Conservation (phyloP, 179 eudicot species). For the Beta corolliflora region DNA sequence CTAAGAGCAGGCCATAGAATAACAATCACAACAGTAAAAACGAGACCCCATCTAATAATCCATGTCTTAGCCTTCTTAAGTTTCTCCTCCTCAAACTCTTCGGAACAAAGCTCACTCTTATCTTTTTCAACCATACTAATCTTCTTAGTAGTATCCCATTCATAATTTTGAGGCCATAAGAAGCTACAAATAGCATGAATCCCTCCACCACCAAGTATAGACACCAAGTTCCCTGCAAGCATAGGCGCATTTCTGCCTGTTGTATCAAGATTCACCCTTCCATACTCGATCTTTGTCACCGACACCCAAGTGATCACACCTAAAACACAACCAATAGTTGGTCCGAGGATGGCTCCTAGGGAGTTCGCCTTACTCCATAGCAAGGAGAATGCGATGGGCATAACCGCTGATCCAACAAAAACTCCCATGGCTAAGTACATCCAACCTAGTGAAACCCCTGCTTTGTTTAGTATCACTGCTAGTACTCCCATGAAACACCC, state of each 20-base stretch:
- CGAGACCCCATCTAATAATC: constrained; percentile 98
- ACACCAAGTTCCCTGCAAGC: constrained; percentile 87
- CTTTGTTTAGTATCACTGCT: constrained; percentile 86
- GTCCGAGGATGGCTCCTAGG: constrained; percentile 75
- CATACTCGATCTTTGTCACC: constrained; percentile 70
- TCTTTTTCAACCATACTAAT: constrained; percentile 85
- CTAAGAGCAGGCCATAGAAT: constrained; percentile 84
- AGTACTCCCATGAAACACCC: constrained; percentile 93
- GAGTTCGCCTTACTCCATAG: constrained; percentile 91
- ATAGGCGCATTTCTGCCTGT: constrained; percentile 88
- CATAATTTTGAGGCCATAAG: constrained; percentile 77
- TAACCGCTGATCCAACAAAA: constrained; percentile 82
- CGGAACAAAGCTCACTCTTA: constrained; percentile 51
- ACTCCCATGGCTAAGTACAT: constrained; percentile 96
- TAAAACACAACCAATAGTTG: constrained; percentile 58
- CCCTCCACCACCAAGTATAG: constrained; percentile 78
- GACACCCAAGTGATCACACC: constrained; percentile 76
- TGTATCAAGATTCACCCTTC: constrained; percentile 77
- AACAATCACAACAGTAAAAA: constrained; percentile 68
- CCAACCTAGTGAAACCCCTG: constrained; percentile 90
- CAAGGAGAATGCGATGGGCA: constrained; percentile 92
- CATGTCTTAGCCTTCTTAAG: constrained; percentile 67
- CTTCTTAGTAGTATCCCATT: constrained; percentile 87
- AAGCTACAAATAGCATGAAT: constrained; percentile 77
- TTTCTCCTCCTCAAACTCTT: constrained; percentile 77